Conservation (phyloP, 129 eudicot genomes). For the Oenanthe sinensis region DNA sequence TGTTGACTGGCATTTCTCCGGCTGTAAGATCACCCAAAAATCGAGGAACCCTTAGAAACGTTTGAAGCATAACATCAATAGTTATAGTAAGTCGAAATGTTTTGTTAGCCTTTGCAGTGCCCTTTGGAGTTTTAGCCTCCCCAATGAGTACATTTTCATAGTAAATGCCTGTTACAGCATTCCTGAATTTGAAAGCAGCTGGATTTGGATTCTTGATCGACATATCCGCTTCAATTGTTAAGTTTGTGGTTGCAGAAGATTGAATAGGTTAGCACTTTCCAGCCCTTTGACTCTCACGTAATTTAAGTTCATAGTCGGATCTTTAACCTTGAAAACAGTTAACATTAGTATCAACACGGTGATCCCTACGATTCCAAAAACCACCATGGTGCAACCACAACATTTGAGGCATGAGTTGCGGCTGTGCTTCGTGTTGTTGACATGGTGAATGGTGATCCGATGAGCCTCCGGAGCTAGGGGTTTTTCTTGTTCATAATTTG, state of each 20-base stretch:
- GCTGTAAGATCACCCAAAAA: constrained; percentile 11
- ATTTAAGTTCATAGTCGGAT: constrained; percentile 12
- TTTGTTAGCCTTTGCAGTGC: constrained; percentile 14
- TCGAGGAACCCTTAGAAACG: not conserved
- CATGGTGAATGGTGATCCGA: not conserved
- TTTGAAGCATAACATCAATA: constrained; percentile 10
- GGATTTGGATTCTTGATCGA: constrained; percentile 23
- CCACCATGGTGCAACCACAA: constrained; percentile 7
- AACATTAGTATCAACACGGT: constrained; percentile 6
- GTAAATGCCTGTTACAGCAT: not conserved
- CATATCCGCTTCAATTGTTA: constrained; percentile 13
- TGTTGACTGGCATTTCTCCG: constrained; percentile 8
- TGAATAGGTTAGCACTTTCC: not conserved
- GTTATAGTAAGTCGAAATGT: constrained; percentile 8
- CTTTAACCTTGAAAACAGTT: constrained; percentile 11
- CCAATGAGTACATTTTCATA: constrained; percentile 9
- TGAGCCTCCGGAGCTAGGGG: constrained; percentile 5
- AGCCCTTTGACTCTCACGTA: constrained; percentile 3
- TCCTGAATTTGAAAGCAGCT: constrained; percentile 10
- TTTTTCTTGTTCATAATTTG: not conserved
- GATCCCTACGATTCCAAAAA: not conserved
- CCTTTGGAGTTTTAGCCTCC: not conserved
- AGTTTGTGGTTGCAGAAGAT: not conserved
- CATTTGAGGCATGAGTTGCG: constrained; percentile 8
- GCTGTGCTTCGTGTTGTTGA: not conserved